phyloP scores from a whole-genome alignment of 805 yeast species.

The Starmerella vaccinii region DNA sequence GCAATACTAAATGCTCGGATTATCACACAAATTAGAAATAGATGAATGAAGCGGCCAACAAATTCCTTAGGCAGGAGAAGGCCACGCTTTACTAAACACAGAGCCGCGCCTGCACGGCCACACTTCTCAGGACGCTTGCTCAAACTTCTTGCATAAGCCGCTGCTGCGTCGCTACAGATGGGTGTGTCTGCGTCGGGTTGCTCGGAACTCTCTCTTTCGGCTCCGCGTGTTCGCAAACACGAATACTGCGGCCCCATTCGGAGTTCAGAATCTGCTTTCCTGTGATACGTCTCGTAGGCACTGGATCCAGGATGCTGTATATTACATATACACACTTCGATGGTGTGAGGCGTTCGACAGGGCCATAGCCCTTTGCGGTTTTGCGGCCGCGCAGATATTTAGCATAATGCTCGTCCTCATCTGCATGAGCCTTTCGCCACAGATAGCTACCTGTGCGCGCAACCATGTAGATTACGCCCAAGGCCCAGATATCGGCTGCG shows the following conservation, averaged over 20 bases:
- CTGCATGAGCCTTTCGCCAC: constrained; percentile 70
- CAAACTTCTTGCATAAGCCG: background rate
- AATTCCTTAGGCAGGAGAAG: background rate
- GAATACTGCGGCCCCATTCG: constrained; percentile 92
- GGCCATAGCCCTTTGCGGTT: constrained; percentile 79
- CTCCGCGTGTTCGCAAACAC: constrained; percentile 63
- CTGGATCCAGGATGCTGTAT: constrained; percentile 86
- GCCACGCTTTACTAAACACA: background rate
- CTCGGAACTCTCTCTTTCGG: background rate
- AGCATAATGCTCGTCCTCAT: constrained; percentile 68
- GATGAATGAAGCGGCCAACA: too few species aligned
- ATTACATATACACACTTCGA: constrained; percentile 88
- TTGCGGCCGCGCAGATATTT: constrained; percentile 69
- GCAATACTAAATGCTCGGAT: too few species aligned
- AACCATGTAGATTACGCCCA: constrained; percentile 66
- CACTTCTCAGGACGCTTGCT: background rate
- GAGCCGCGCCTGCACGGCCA: constrained; percentile 9
- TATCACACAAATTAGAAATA: too few species aligned
- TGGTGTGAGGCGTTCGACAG: constrained; percentile 74
- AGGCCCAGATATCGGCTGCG: constrained; percentile 79
- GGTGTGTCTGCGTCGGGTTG: background rate
- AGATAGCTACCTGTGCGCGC: constrained; percentile 88
- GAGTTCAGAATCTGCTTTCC: constrained; percentile 80
- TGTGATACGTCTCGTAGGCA: constrained; percentile 75
- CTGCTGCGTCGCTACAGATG: background rate